These are phyloP conservation scores for Saccharomycopsis olivae DNA, from an alignment of 805 yeast species.

Conservation along the genomic window DNA sequence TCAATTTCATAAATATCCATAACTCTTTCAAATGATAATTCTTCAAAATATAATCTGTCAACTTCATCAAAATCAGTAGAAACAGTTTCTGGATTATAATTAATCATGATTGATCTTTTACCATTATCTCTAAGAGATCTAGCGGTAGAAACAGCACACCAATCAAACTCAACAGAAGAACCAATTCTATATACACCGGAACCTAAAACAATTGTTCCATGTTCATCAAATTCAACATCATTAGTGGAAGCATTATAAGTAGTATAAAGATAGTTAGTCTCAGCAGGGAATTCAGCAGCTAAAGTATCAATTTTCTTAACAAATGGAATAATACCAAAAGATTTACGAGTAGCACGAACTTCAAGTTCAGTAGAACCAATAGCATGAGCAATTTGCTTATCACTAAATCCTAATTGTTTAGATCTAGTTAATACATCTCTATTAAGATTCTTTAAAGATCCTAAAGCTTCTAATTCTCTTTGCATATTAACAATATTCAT, in stretches of 20 bases:
- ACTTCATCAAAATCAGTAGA: slow-evolving; percentile 98
- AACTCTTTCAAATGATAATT: slow-evolving; percentile 88
- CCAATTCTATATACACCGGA: slow-evolving; percentile 99
- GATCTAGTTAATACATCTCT: slow-evolving; percentile 66
- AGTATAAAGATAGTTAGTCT: slow-evolving; percentile 89
- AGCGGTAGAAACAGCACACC: slow-evolving; percentile 98
- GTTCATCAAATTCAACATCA: slow-evolving; percentile 78
- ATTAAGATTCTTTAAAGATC: slow-evolving; percentile 48
- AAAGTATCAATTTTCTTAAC: slow-evolving; percentile 95
- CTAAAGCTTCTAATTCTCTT: slow-evolving; percentile 60
- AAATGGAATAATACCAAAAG: slow-evolving; percentile 74
- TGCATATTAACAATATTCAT: slow-evolving; percentile 89
- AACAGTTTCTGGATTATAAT: slow-evolving; percentile 97
- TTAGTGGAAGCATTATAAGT: slow-evolving; percentile 86
- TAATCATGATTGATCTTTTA: slow-evolving; percentile 87
- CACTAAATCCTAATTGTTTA: slow-evolving; percentile 91
- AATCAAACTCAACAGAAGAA: slow-evolving; percentile 95
- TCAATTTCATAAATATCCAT: slow-evolving; percentile 95
- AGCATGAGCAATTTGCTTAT: slow-evolving; percentile 78
- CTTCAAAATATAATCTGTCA: slow-evolving; percentile 94
- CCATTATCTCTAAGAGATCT: slow-evolving; percentile 85
- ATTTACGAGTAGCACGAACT: slow-evolving; percentile 74
- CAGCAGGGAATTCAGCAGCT: slow-evolving; percentile 98
- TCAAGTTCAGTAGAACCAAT: slow-evolving; percentile 67
- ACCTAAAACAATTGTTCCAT: slow-evolving; percentile 91